Base-by-base conservation (phyloP, 2,329 filamentous ascomycete species). In the Amylocarpus encephaloides region DNA sequence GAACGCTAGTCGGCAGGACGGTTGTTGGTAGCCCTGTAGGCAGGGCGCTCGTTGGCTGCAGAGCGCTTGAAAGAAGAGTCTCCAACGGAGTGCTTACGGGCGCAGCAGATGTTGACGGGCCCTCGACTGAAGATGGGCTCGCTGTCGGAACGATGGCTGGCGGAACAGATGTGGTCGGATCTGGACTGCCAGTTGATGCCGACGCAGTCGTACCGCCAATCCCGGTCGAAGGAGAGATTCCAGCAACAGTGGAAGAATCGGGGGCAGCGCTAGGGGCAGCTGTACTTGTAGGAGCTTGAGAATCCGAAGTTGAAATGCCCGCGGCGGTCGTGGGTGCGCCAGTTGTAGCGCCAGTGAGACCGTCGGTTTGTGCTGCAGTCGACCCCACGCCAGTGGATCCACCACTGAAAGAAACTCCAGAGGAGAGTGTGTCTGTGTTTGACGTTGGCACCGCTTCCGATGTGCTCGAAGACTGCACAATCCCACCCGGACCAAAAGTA, bases 401-500 rank as follows among this genome's bases (percentile, higher is more conserved):
- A 18, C 54, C 46, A 19, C 54, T 53, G 15, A 52, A 49, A 26
- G 56, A 49, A 13, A 56, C 41, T 42, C 54, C 56, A 26, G 54
- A 46, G 15, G 46, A 43, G n/a, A 33, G 10, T n/a, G 35, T n/a
- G 13, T 38, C 50, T 36, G 49, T 15, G 11, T 53, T 50, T 16
- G 54, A 36, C 10, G 59, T 51, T 41, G 47, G 41, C 12, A 46
- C 36, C 3, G 40, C 36, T 16, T 35, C 13, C 9, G 33, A 40
- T 32, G 50, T 43, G 5, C 50, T 46, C 16, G 58, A 49, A 6
- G 45, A 50, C 42, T 54, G 57, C n/a, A 64, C 34, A 35, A 66
- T 51, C 51, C 62, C 62, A 43, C 62, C 59, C 18, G 63, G 63
- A 10, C 57, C 57, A 49, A 65, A 62, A 6, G 58, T 59, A 39